Percentiles rank a stretch among this genome's conserved stretches.
Conservation (phyloP, 169 alveolate species). For the Plasmodium ovale region DNA sequence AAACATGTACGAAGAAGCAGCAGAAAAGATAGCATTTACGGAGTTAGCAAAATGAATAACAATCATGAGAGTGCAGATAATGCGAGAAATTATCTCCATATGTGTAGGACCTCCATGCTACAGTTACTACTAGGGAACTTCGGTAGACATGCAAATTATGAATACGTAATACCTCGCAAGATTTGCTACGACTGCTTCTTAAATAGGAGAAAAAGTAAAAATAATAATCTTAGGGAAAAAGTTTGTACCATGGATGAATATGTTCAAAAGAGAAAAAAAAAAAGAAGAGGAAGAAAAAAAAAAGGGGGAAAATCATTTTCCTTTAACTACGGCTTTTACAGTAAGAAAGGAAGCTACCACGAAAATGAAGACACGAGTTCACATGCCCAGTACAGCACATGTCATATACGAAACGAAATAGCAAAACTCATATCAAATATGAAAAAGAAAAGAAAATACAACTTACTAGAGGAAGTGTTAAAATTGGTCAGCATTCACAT, state of each 20-base stretch:
- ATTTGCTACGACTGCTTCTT: slow-evolving; percentile 35
- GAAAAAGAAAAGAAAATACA: slow-evolving; percentile 6
- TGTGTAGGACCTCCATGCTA: background rate
- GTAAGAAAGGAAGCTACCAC: slow-evolving; percentile 50
- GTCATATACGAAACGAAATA: slow-evolving; percentile 26
- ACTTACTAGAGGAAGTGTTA: slow-evolving; percentile 14
- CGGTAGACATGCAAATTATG: slow-evolving; percentile 19
- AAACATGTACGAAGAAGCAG: background rate
- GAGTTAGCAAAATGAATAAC: background rate
- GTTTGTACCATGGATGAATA: slow-evolving; percentile 9
- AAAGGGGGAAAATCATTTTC: slow-evolving; percentile 2
- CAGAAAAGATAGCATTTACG: background rate
- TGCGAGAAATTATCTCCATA: background rate
- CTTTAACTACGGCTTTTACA: slow-evolving; percentile 60
- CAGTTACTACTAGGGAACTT: slow-evolving; percentile 2
- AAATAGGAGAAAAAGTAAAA: background rate
- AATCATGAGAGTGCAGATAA: background rate
- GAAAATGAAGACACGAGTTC: slow-evolving; percentile 62
- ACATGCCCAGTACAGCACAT: slow-evolving; percentile 45
- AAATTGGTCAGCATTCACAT: background rate
- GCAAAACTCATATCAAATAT: background rate
- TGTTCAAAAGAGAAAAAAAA: background rate
- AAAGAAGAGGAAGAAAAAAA: slow-evolving; percentile 5
- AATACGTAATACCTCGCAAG: slow-evolving; percentile 15
- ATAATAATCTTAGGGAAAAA: background rate